Conservation (phyloP, 441 rosid genomes). For the Croton laevigatus region DNA sequence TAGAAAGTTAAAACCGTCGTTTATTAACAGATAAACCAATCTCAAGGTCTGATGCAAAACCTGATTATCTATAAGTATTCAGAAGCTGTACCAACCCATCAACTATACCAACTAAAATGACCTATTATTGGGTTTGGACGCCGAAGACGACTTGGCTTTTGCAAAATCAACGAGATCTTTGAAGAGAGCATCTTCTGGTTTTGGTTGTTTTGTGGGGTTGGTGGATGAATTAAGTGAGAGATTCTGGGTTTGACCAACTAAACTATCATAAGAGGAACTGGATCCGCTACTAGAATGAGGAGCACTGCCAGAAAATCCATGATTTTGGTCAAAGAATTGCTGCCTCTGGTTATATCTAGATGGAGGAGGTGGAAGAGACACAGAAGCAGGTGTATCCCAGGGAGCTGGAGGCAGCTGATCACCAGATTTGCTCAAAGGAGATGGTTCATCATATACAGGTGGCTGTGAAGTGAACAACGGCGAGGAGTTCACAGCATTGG, state of each 20-base stretch:
- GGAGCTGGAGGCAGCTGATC: conserved; percentile 76
- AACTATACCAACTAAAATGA: conserved; percentile 38
- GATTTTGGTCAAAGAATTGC: conserved; percentile 55
- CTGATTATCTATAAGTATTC: conserved; percentile 24
- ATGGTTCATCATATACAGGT: conserved; percentile 59
- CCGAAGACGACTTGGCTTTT: conserved; percentile 73
- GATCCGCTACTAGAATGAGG: conserved; percentile 58
- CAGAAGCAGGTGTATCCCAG: conserved; percentile 52
- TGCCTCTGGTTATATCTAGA: conserved; percentile 66
- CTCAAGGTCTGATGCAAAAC: conserved; percentile 24
- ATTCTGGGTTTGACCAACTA: conserved; percentile 66
- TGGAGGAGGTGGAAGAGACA: conserved; percentile 70
- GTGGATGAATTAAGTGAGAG: conserved; percentile 60
- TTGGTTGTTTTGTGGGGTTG: conserved; percentile 54
- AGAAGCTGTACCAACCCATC: conserved; percentile 31
- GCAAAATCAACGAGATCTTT: conserved; percentile 96
- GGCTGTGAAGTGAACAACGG: conserved; percentile 46
- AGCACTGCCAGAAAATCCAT: conserved; percentile 18
- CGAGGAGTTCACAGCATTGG: conserved; percentile 29
- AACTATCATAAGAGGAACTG: conserved; percentile 58
- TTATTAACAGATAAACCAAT: conserved; percentile 34
- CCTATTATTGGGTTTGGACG: conserved; percentile 49
- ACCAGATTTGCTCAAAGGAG: conserved; percentile 37
- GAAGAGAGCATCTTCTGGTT: conserved; percentile 92
- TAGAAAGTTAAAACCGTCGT: conserved; percentile 16